Evolutionary conservation across 2,329 filamentous ascomycete species (phyloP), one percentile per base, ranked within the genome.

Genomic region (Immersiporthe knoxdaviesiana): DNA sequence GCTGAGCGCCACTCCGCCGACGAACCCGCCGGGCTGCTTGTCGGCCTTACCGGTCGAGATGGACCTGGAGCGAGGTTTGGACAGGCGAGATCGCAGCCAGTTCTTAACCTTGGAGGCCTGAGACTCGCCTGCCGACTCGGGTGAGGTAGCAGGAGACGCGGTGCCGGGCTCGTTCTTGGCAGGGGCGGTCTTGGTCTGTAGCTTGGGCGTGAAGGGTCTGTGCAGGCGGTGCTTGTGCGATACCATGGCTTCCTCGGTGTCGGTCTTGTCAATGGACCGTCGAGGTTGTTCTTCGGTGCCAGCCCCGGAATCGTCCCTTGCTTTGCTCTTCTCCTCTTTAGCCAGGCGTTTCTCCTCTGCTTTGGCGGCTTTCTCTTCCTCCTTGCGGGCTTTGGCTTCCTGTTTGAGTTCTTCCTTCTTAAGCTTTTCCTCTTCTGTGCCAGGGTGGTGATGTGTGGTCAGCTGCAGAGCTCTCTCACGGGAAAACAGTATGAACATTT

Each of bases 341-440:
- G 74, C 72, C n/a, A 74, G 63, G 8, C 77, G 78, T 74, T 85
- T 85, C 68, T 85, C 81, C 72, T 85, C 84, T 1, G 80, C 79
- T 71, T 81, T 84, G 64, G 78, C 79, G 1, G 82, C 80, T 72
- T 84, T 84, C 63, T 81, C 81, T 71, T 84, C 83, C 8, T 82
- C 73, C 63, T 74, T 76, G 39, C 72, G 72, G 11, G 74, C 76
- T 54, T 92, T 89, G 71, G 88, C 83, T 69, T 93, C 91, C n/a
- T 88, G 77, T 59, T 86, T 85, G 16, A 87, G 79, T 72, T 90
- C 87, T 62, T 89, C 84, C 70, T 91, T 85, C 69, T 89, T 85
- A 59, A 90, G 91, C 44, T 88, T 85, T 76, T 93, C 90, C 75
- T 94, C 91, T n/a, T 74, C 74, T 67, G 71, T 60, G 2, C n/a